Conservation (phyloP, 306 rosid species). For the Crotalaria pallida region DNA sequence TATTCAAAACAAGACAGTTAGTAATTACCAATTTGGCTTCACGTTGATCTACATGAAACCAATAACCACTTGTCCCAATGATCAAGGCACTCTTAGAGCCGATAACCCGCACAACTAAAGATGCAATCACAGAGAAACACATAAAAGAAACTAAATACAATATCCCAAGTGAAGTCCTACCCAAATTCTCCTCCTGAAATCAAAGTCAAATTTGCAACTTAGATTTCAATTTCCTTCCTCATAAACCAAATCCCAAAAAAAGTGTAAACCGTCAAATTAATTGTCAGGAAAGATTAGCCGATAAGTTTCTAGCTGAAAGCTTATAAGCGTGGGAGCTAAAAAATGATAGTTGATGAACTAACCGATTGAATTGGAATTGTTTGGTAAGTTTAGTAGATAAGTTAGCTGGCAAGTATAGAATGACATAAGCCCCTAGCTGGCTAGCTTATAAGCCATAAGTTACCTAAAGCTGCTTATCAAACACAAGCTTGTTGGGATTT, state of each 20-base stretch:
- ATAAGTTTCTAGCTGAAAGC: no score
- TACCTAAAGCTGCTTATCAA: no score
- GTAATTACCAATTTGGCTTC: conserved; percentile 67
- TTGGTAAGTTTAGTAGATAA: no score
- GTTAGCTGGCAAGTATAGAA: no score
- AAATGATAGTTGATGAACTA: no score
- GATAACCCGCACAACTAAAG: conserved; percentile 64
- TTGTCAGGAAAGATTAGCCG: no score
- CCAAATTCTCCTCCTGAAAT: conserved; percentile 70
- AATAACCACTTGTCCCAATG: conserved; percentile 83
- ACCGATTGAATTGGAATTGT: no score
- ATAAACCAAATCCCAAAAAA: not conserved
- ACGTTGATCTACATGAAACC: conserved; percentile 81
- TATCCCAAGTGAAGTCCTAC: conserved; percentile 80
- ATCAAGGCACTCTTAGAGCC: conserved; percentile 80
- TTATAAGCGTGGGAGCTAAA: no score
- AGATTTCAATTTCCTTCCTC: not conserved
- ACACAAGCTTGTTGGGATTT: no score
- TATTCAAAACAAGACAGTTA: not conserved
- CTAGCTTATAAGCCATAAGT: no score
- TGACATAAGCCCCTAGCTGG: no score
- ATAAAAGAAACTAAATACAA: conserved; percentile 78
- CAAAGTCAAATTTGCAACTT: not conserved
- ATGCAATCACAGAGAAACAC: conserved; percentile 73
- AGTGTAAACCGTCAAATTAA: not conserved